Evolutionary conservation across 2,329 filamentous ascomycete species (phyloP).

Genomic region (Grosmannia penicillata): DNA sequence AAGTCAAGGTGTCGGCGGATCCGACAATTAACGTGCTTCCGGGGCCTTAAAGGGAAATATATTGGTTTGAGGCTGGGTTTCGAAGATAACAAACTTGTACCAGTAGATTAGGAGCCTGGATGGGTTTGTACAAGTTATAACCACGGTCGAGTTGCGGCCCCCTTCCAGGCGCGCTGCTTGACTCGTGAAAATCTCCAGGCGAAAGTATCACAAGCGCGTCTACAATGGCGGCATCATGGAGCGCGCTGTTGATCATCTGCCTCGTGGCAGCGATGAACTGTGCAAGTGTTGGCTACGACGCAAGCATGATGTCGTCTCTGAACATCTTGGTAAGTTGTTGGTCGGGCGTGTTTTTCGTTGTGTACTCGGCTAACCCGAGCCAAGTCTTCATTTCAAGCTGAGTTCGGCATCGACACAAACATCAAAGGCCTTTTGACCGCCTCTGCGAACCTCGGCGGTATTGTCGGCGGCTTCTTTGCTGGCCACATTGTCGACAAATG

Average conservation of each 20-base stretch:
- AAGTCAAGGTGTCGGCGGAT: no score
- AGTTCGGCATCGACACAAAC: conserved; percentile 2
- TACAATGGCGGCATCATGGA: neutral
- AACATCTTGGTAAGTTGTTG: conserved; percentile 1
- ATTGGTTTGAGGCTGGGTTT: no score
- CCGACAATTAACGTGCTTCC: no score
- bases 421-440: conserved; percentile 3
- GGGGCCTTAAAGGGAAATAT: no score
- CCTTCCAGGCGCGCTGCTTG: no score
- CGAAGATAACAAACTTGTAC: no score
- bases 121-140: no score
- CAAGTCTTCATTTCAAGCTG: neutral
- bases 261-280: conserved; percentile 4
- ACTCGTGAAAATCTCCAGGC: no score
- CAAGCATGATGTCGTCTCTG: conserved; percentile 4
- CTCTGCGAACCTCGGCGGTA: conserved; percentile 11
- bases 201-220: no score
- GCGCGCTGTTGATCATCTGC: neutral
- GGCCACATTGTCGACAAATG: conserved; percentile 11
- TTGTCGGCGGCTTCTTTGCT: conserved; percentile 12
- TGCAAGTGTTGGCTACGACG: conserved; percentile 2
- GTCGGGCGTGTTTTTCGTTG: neutral
- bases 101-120: no score
- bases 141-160: no score
- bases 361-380: neutral